Conservation (phyloP, 2,329 filamentous ascomycete genomes). For the Xylariales sp. region DNA sequence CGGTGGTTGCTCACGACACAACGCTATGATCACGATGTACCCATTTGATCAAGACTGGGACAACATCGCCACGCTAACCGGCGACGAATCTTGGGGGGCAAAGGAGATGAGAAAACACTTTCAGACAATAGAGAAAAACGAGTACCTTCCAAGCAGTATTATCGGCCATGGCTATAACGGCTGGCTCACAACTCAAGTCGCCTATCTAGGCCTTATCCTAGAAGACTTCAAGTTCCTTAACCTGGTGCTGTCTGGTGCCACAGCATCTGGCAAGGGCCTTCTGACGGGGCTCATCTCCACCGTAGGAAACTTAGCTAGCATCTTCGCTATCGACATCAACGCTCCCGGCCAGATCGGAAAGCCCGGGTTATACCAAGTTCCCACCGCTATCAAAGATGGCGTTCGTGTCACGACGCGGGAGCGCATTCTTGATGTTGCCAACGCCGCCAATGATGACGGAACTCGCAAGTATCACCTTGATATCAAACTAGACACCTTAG, state of each 20-base stretch:
- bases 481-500: conserved; percentile 49
- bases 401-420: conserved; percentile 62
- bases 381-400: conserved; percentile 57
- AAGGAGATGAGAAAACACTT: conserved; percentile 71
- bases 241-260: conserved; percentile 57
- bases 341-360: conserved; percentile 44
- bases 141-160: conserved; percentile 59
- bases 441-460: conserved; percentile 60
- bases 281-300: conserved; percentile 45
- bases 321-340: conserved; percentile 60
- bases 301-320: conserved; percentile 10
- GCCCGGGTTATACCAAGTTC: conserved; percentile 63
- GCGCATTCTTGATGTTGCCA: conserved; percentile 61
- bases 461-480: conserved; percentile 55
- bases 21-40: conserved; percentile 68
- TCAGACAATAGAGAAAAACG: conserved; percentile 65
- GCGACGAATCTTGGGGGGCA: conserved; percentile 68
- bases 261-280: conserved; percentile 55
- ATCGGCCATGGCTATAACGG: conserved; percentile 66
- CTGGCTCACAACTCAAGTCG: conserved; percentile 62
- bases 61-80: conserved; percentile 67
- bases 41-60: conserved; percentile 71
- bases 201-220: conserved; percentile 58
- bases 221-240: conserved; percentile 60
- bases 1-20: conserved; percentile 67